Evolutionary conservation across 257 asterid genomes (phyloP).

Genomic region (Anisodus tanguticus): DNA sequence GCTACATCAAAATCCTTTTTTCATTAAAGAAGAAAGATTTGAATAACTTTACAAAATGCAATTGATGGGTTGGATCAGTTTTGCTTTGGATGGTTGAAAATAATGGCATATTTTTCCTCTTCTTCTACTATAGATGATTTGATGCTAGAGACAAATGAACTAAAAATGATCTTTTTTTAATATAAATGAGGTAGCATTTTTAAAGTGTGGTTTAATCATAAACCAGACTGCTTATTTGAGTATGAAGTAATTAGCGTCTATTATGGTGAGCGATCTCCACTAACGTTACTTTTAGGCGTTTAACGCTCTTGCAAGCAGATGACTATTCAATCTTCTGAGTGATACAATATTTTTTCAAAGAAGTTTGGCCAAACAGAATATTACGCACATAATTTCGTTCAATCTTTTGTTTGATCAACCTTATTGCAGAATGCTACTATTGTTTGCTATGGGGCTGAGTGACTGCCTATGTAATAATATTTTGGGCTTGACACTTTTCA

Average conservation of each 20-base stretch:
- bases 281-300: too few relatives aligned
- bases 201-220: background rate
- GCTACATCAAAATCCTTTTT: background rate
- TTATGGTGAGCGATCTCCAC: too few relatives aligned
- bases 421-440: background rate
- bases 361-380: background rate
- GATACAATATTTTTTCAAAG: background rate
- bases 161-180: background rate
- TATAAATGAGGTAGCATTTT: background rate
- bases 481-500: background rate
- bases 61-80: background rate
- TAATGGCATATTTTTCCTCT: background rate
- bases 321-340: background rate
- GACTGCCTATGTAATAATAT: background rate
- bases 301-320: background rate
- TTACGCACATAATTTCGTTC: background rate
- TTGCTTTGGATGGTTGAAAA: background rate
- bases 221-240: too few relatives aligned
- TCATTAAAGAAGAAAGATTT: background rate
- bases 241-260: background rate
- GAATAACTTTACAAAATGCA: background rate
- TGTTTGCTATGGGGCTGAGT: constrained; percentile 1
- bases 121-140: constrained; percentile 13
- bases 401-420: background rate
- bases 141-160: background rate